Percentiles rank a stretch among this genome's conserved stretches.
Conservation (phyloP, 2,329 filamentous ascomycete species). For the Ophiostoma ulmi region DNA sequence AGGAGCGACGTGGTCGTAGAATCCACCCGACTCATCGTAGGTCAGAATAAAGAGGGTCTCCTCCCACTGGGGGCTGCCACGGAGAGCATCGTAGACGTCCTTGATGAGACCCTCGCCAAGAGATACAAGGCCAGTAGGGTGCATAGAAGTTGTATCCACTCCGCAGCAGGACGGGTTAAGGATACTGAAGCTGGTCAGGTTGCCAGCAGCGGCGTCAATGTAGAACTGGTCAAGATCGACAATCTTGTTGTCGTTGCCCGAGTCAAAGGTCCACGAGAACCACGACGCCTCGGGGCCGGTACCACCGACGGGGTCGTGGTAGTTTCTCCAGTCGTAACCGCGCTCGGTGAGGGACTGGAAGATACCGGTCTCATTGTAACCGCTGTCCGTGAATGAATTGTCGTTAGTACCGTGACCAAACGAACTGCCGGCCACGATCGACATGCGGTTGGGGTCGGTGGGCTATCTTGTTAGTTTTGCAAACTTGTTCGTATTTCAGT, state of each 20-base stretch:
- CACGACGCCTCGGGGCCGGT: slow-evolving; percentile 41
- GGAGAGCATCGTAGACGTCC: slow-evolving; percentile 42
- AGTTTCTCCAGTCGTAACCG: slow-evolving; percentile 43
- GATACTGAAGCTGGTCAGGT: slow-evolving; percentile 43
- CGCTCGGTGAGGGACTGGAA: slow-evolving; percentile 41
- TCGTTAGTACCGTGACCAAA: slow-evolving; percentile 34
- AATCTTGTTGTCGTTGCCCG: slow-evolving; percentile 34
- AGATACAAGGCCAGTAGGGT: slow-evolving; percentile 41
- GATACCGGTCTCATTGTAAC: slow-evolving; percentile 34
- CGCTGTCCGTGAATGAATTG: slow-evolving; percentile 29
- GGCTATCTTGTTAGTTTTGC: slow-evolving; percentile 29
- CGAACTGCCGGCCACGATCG: slow-evolving; percentile 33
- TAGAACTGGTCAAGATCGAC: slow-evolving; percentile 39
- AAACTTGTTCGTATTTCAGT: too few relatives aligned
- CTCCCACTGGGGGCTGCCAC: slow-evolving; percentile 43
- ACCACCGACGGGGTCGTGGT: slow-evolving; percentile 35
- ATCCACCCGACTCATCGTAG: slow-evolving; percentile 46
- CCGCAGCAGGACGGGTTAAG: slow-evolving; percentile 49
- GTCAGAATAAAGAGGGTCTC: slow-evolving; percentile 44
- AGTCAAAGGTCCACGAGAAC: slow-evolving; percentile 40
- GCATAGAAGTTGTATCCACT: slow-evolving; percentile 41
- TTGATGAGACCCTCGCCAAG: slow-evolving; percentile 43
- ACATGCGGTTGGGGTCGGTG: slow-evolving; percentile 41
- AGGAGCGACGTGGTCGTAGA: slow-evolving; percentile 44
- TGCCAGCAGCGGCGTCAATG: slow-evolving; percentile 41